phyloP scores from a whole-genome alignment of 2,329 filamentous ascomycete species.

The Fonsecaea pugnacius region DNA sequence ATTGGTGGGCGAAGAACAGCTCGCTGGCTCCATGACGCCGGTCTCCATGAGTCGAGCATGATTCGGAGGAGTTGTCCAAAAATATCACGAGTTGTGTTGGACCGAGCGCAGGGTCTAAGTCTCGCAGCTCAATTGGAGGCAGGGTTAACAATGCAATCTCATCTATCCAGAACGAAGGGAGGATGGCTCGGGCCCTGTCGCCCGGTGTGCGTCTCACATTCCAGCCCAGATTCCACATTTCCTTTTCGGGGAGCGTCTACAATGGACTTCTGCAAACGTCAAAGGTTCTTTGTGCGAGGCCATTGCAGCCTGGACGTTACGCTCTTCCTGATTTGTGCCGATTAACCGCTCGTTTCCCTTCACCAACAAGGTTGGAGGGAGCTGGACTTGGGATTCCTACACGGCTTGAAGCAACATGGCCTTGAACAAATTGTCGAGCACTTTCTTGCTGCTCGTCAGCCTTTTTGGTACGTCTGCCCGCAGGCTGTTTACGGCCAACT shows the following conservation, averaged over 20 bases:
- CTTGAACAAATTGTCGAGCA: neutral
- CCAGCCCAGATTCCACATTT: conserved; percentile 9
- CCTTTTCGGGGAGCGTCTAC: conserved; percentile 12
- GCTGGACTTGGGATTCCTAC: neutral
- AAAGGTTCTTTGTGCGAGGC: conserved; percentile 10
- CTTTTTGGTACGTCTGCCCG: conserved; percentile 18
- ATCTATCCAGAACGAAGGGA: neutral
- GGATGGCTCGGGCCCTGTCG: neutral
- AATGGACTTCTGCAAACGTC: conserved; percentile 11
- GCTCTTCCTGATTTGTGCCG: neutral
- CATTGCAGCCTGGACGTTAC: neutral
- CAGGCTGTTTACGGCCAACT: conserved; percentile 10
- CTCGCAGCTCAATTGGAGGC: neutral
- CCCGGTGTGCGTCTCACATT: conserved; percentile 16
- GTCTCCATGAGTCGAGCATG: neutral
- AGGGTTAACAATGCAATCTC: conserved; percentile 11
- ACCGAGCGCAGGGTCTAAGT: neutral
- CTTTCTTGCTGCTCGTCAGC: conserved; percentile 4
- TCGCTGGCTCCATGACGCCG: conserved; percentile 6
- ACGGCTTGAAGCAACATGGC: conserved; percentile 12
- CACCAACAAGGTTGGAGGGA: neutral
- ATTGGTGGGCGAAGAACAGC: conserved; percentile 64
- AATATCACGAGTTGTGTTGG: neutral
- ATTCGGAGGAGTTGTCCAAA: neutral
- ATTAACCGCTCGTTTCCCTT: neutral